phyloP scores from a whole-genome alignment of 2,329 filamentous ascomycete species.

The Trichoderma brevicompactum region DNA sequence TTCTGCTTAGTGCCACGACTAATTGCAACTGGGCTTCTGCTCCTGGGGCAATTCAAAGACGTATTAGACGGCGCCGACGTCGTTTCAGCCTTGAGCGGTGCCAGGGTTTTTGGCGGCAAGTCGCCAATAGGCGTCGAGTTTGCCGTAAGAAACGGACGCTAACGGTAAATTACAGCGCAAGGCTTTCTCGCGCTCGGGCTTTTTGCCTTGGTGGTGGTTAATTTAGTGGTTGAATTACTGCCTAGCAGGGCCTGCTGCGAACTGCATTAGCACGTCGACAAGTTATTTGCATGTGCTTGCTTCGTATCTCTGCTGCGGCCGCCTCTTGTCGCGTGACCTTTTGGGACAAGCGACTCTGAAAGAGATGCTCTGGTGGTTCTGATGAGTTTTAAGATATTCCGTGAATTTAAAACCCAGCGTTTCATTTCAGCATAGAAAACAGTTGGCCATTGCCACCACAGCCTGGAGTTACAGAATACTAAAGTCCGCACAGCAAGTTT shows the following conservation, averaged over 20 bases:
- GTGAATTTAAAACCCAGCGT: no score
- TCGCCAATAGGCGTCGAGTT: constrained; percentile 12
- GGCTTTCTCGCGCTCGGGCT: not conserved
- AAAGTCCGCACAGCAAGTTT: constrained; percentile 1
- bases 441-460: not conserved
- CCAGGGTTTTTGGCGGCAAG: constrained; percentile 3
- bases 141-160: constrained; percentile 26
- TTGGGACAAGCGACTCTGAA: no score
- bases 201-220: not conserved
- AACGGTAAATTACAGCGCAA: constrained; percentile 26
- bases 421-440: not conserved
- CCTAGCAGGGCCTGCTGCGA: no score
- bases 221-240: no score
- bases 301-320: not conserved
- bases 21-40: not conserved
- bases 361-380: not conserved
- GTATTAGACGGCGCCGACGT: constrained; percentile 21
- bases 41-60: not conserved
- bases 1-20: not conserved
- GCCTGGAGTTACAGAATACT: not conserved
- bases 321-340: constrained; percentile 16
- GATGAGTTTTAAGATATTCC: no score
- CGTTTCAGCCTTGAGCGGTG: constrained; percentile 17
- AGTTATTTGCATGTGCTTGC: not conserved
- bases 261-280: not conserved